Base-by-base conservation (phyloP, 768 basidiomycete species). In the Termitomyces sp. region DNA sequence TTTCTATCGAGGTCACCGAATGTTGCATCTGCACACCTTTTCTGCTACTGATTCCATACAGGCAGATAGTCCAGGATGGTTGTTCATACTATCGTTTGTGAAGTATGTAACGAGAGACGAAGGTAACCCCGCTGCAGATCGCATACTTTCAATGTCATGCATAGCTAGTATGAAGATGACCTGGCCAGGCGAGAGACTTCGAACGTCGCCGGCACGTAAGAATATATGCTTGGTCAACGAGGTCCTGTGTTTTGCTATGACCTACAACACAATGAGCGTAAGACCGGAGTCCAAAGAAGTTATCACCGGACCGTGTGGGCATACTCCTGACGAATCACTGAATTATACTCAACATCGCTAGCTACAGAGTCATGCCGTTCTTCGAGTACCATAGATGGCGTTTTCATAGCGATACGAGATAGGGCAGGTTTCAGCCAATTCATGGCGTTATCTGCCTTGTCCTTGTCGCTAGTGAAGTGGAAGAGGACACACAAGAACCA, bases 401-500 rank as follows among this genome's bases (percentile, higher is more conserved):
- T 94, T 71, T 94, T 94, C 18, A 78, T 72, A 13, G 96, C 92
- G 60, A 97, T 93, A 8, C 86, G 83, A 31, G 80, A 77, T 18
- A 97, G 75, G 1, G 90, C 88, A 31, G 89, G 86, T 45, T 79
- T 76, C 50, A 92, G 81, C 88, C 92, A 92, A 45, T 86, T 83
- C 82, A 88, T 87, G 2, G 87, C 86, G 24, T 79, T 77, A 31
- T 78, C 81, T 46, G 85, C 84, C 22, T 74, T 77, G 33, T 78
- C 77, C 34, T 79, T 77, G 20, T 76, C 71, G 6, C 73, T 73
- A 2, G 92, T 87, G 63, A 98, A 90, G 22, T 87, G 82, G 65
- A 96, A 94, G 16, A 96, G 81, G 26, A 90, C 82, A 68, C 92
- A 94, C 20, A 98, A 72, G 72, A 95, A 94, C 96, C 96, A 99